These are phyloP conservation scores for Calonectria pseudoreteaudii DNA, from an alignment of 2,329 filamentous ascomycete genomes.

Conservation along the genomic window DNA sequence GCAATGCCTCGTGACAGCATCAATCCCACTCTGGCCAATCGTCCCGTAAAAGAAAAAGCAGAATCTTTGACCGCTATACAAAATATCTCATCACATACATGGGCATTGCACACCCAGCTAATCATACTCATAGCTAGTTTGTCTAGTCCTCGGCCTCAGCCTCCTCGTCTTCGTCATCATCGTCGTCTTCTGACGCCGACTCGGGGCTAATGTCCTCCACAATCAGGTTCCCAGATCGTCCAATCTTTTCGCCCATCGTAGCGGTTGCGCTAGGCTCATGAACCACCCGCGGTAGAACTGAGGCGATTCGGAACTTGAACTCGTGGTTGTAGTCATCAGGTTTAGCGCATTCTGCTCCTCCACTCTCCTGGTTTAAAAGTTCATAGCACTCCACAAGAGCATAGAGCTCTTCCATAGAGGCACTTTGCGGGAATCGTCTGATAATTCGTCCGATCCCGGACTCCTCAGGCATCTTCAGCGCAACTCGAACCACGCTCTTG, in stretches of 20 bases:
- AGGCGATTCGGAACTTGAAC: slow-evolving; percentile 88
- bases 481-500: slow-evolving; percentile 79
- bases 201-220: slow-evolving; percentile 72
- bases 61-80: slow-evolving; percentile 30
- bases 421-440: slow-evolving; percentile 76
- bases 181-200: slow-evolving; percentile 44
- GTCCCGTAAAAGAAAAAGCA: slow-evolving; percentile 1
- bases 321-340: slow-evolving; percentile 81
- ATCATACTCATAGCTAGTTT: slow-evolving; percentile 21
- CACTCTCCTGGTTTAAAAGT: slow-evolving; percentile 60
- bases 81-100: slow-evolving; percentile 20
- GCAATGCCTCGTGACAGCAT: slow-evolving; percentile 8
- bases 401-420: slow-evolving; percentile 88
- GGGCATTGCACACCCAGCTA: slow-evolving; percentile 10
- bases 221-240: slow-evolving; percentile 87
- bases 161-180: slow-evolving; percentile 41
- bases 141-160: slow-evolving; percentile 36
- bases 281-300: slow-evolving; percentile 85
- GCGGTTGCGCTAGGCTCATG: slow-evolving; percentile 76
- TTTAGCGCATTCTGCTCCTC: slow-evolving; percentile 47
- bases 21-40: slow-evolving; percentile 1
- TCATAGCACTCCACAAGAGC: slow-evolving; percentile 96
- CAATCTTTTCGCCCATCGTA: slow-evolving; percentile 79
- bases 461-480: slow-evolving; percentile 71
- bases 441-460: slow-evolving; percentile 79